Conservation (phyloP, 768 basidiomycete genomes). For the Rhodotorula taiwanensis region DNA sequence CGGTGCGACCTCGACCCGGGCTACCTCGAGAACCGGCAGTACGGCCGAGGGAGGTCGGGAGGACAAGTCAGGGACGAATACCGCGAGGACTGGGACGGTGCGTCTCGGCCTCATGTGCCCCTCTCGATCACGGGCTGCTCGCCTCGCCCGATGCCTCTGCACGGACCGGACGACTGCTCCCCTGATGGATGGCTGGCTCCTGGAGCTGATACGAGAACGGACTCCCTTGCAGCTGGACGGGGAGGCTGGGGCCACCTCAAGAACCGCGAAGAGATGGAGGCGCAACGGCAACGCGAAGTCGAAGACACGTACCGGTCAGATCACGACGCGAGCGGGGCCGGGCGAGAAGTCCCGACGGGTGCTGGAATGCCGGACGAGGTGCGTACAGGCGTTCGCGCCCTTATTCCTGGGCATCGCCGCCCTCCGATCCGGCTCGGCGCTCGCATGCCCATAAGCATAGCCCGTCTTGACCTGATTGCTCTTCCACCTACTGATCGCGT, state of each 20-base stretch:
- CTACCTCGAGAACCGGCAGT: constrained; percentile 93
- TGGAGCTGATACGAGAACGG: neutral
- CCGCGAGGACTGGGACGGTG: constrained; percentile 63
- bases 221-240: constrained; percentile 65
- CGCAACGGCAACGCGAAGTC: constrained; percentile 68
- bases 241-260: constrained; percentile 78
- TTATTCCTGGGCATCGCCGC: too few relatives aligned
- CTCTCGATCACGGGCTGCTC: neutral
- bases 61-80: constrained; percentile 95
- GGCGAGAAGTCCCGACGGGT: constrained; percentile 42
- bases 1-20: constrained; percentile 95
- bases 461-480: too few relatives aligned
- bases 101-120: neutral
- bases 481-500: neutral
- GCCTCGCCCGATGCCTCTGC: too few relatives aligned
- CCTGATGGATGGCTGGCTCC: too few relatives aligned
- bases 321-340: constrained; percentile 26
- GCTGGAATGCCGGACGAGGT: constrained; percentile 37
- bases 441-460: too few relatives aligned
- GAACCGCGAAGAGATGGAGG: constrained; percentile 65
- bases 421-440: neutral
- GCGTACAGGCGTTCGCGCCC: constrained; percentile 4
- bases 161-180: neutral
- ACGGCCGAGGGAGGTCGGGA: constrained; percentile 92
- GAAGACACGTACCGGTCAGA: constrained; percentile 64